phyloP scores from a whole-genome alignment of 805 yeast genomes.

The Starmerella sirachaensis region DNA sequence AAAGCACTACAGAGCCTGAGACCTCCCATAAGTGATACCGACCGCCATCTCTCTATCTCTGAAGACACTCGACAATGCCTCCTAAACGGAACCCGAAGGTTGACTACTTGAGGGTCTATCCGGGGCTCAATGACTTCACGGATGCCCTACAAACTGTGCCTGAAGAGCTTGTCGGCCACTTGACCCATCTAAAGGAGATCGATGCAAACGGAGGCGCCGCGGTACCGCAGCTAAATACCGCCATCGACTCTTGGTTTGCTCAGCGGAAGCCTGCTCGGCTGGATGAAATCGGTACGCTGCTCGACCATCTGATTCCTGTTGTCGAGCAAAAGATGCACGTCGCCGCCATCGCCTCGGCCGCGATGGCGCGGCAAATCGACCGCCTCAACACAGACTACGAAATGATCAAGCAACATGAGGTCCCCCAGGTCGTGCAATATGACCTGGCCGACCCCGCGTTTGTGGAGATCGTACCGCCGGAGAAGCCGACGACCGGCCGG shows the following conservation, averaged over 20 bases:
- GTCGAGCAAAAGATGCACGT: constrained; percentile 96
- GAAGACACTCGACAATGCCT: constrained; percentile 9
- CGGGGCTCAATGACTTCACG: constrained; percentile 82
- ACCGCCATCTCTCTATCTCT: not conserved
- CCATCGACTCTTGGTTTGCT: constrained; percentile 39
- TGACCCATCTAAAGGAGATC: constrained; percentile 80
- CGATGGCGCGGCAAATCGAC: constrained; percentile 51
- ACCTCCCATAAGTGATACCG: not conserved
- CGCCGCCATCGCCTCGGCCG: constrained; percentile 78
- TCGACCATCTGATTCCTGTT: constrained; percentile 73
- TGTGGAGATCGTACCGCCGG: constrained; percentile 43
- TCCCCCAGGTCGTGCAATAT: constrained; percentile 61
- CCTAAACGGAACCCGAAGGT: constrained; percentile 14
- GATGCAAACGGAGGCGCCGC: constrained; percentile 83
- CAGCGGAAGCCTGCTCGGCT: constrained; percentile 26
- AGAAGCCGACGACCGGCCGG: constrained; percentile 49
- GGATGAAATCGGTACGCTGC: constrained; percentile 32
- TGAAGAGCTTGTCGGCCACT: constrained; percentile 63
- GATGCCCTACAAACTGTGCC: constrained; percentile 92
- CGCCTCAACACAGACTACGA: constrained; percentile 75
- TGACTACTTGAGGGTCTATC: constrained; percentile 33
- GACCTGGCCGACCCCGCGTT: constrained; percentile 79
- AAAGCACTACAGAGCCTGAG: no score
- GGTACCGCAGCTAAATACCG: constrained; percentile 50
- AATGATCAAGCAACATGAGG: constrained; percentile 59